Percentiles rank a stretch among this genome's conserved stretches.
Evolutionary conservation across 176 grass and related monocot genomes (phyloP).

Genomic region (Hordeum vulgare): MorexV3_pseudomolecules_assembly NC_058520.1:38450018-38450517

Average conservation of each 20-base stretch:
- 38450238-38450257: not conserved
- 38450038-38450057: not conserved
- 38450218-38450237: not conserved
- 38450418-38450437: constrained; percentile 26
- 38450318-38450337: constrained; percentile 48
- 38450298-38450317: constrained; percentile 63
- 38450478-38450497: constrained; percentile 78
- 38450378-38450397: not conserved
- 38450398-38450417: not conserved
- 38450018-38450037: not conserved
- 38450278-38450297: constrained; percentile 52
- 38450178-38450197: not conserved
- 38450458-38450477: constrained; percentile 47
- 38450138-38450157: not conserved
- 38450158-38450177: not conserved
- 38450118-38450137: not conserved
- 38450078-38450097: not conserved
- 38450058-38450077: not conserved
- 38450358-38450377: not conserved
- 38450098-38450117: not conserved
- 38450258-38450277: constrained; percentile 41
- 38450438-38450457: constrained; percentile 84
- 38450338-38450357: not conserved
- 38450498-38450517: constrained; percentile 90
- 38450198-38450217: not conserved